Evolutionary conservation across 495 filamentous ascomycete genomes (phyloP).

Genomic region (Xylaria bambusicola): DNA sequence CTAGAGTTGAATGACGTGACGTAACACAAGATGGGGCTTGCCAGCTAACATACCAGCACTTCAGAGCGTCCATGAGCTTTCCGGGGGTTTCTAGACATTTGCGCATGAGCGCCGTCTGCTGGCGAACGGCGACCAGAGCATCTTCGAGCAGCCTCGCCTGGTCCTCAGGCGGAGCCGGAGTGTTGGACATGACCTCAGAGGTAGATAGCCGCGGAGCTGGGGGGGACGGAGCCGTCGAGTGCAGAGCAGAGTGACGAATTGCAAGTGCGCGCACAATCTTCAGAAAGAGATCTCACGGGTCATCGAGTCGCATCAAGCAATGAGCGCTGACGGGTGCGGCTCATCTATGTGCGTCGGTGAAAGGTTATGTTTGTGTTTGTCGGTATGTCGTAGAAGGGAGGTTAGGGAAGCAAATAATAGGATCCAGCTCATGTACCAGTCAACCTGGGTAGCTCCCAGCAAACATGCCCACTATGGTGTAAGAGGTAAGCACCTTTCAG

Average conservation of each 20-base stretch:
- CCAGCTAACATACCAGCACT: slow-evolving; percentile 78
- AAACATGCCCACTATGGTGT: not conserved
- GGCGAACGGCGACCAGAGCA: slow-evolving; percentile 92
- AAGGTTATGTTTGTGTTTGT: too few species aligned
- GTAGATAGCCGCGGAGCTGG: slow-evolving; percentile 5
- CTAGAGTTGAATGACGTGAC: slow-evolving; percentile 7
- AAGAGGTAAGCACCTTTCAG: not conserved
- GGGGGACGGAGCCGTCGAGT: not conserved
- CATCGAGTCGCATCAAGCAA: slow-evolving; percentile 14
- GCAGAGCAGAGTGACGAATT: slow-evolving; percentile 1
- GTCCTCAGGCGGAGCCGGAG: slow-evolving; percentile 77
- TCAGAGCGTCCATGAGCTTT: slow-evolving; percentile 99
- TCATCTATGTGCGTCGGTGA: not conserved
- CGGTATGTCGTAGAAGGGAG: slow-evolving; percentile 12
- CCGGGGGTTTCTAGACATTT: slow-evolving; percentile 96
- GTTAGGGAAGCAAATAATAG: not conserved
- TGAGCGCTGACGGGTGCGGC: slow-evolving; percentile 2
- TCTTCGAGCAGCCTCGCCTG: slow-evolving; percentile 94
- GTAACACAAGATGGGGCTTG: not conserved
- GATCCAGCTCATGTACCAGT: too few species aligned
- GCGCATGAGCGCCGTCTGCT: slow-evolving; percentile 94
- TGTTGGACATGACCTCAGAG: slow-evolving; percentile 49
- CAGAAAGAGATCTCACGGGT: not conserved
- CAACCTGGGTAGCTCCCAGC: too few species aligned
- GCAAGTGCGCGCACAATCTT: slow-evolving; percentile 16